Evolutionary conservation across 1,284 basidiomycete genomes (phyloP).

Genomic region (Marasmius oreades): DNA sequence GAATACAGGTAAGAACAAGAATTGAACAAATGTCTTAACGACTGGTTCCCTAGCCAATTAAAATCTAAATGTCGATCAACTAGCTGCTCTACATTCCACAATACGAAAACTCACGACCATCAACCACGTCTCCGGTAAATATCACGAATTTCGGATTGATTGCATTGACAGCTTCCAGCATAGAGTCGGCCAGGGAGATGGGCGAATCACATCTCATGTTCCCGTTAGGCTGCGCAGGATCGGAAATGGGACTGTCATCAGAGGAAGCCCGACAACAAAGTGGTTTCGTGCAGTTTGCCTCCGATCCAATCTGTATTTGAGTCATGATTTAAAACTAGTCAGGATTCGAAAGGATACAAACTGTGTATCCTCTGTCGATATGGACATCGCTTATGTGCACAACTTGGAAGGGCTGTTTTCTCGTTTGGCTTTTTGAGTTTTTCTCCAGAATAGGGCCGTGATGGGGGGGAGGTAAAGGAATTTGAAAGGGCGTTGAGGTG

Average conservation of each 20-base stretch:
- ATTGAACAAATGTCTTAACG: conserved; percentile 25
- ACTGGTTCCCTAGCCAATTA: conserved; percentile 41
- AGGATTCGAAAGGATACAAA: conserved; percentile 21
- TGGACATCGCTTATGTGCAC: conserved; percentile 54
- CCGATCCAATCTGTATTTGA: conserved; percentile 38
- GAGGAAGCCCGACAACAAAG: conserved; percentile 55
- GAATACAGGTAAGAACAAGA: neutral
- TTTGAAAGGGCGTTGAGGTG: conserved; percentile 37
- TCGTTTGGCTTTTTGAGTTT: conserved; percentile 31
- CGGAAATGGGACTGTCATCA: conserved; percentile 27
- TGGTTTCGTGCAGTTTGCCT: conserved; percentile 52
- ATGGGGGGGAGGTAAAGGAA: conserved; percentile 34
- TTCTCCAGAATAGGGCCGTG: conserved; percentile 19
- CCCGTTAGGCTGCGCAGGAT: conserved; percentile 44
- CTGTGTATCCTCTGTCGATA: conserved; percentile 49
- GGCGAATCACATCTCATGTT: conserved; percentile 49
- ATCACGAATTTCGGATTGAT: conserved; percentile 45
- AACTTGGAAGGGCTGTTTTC: conserved; percentile 44
- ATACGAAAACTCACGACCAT: conserved; percentile 34
- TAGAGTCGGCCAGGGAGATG: conserved; percentile 41
- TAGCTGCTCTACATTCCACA: neutral
- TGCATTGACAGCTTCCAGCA: conserved; percentile 41
- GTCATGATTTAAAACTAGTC: neutral
- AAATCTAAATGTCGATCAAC: conserved; percentile 30
- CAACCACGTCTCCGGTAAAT: conserved; percentile 61